phyloP scores from a whole-genome alignment of 495 filamentous ascomycete species.

The Cryomyces antarcticus region DNA sequence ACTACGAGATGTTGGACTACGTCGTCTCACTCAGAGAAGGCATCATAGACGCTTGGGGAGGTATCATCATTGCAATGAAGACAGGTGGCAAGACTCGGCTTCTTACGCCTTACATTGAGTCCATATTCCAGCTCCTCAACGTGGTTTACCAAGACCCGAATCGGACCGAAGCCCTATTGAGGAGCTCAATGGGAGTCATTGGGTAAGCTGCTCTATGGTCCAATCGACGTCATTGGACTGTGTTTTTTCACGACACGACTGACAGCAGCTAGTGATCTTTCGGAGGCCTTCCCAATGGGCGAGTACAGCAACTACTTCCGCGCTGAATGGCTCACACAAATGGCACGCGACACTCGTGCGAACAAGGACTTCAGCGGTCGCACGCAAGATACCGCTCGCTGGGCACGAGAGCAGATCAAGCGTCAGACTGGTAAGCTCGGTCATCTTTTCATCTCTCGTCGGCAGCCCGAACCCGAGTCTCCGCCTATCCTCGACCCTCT shows the following conservation, averaged over 20 bases:
- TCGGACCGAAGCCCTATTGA: constrained; percentile 77
- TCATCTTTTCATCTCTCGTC: no score
- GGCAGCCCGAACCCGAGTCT: no score
- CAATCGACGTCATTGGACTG: neutral
- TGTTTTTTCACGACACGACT: neutral
- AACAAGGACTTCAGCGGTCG: constrained; percentile 67
- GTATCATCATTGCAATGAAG: constrained; percentile 86
- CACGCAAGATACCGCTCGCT: constrained; percentile 85
- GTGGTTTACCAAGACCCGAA: constrained; percentile 60
- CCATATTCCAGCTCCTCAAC: constrained; percentile 78
- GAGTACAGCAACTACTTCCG: constrained; percentile 69
- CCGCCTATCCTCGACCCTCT: no score
- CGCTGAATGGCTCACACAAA: constrained; percentile 65
- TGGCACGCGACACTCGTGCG: constrained; percentile 71
- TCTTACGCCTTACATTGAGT: constrained; percentile 55
- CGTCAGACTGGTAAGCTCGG: constrained; percentile 42
- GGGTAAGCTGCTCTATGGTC: constrained; percentile 37
- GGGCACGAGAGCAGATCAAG: constrained; percentile 95
- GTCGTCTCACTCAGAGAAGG: constrained; percentile 84
- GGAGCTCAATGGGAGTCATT: constrained; percentile 87
- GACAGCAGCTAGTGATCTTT: constrained; percentile 48
- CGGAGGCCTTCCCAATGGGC: constrained; percentile 81
- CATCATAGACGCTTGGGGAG: constrained; percentile 98
- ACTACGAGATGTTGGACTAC: constrained; percentile 87
- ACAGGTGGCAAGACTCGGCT: constrained; percentile 48